These are phyloP conservation scores for Vicia villosa DNA, from an alignment of 306 rosid genomes.

Conservation along the genomic window DNA sequence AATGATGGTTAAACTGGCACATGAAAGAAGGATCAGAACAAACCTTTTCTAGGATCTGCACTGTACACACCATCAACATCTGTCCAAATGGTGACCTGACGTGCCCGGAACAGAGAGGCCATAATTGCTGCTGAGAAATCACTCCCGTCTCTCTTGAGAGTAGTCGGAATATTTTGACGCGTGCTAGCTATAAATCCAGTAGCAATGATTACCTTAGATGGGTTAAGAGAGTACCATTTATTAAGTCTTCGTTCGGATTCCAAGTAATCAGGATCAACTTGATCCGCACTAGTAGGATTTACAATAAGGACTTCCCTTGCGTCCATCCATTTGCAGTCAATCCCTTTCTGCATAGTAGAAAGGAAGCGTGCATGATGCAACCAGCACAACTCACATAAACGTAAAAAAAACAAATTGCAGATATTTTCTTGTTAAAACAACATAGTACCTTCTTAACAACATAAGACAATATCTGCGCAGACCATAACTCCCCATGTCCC, in stretches of 20 bases:
- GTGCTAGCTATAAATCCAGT: slow-evolving; percentile 97
- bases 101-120: slow-evolving; percentile 71
- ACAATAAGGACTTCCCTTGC: slow-evolving; percentile 92
- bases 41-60: slow-evolving; percentile 98
- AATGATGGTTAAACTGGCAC: slow-evolving; percentile 21
- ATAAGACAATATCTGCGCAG: slow-evolving; percentile 74
- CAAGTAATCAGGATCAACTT: slow-evolving; percentile 79
- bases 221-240: slow-evolving; percentile 72
- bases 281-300: slow-evolving; percentile 72
- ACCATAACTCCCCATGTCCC: slow-evolving; percentile 94
- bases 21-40: slow-evolving; percentile 33
- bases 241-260: slow-evolving; percentile 59
- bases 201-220: slow-evolving; percentile 65
- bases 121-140: slow-evolving; percentile 98
- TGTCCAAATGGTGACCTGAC: slow-evolving; percentile 96
- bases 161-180: slow-evolving; percentile 75
- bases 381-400: slow-evolving; percentile 24
- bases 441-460: slow-evolving; percentile 62
- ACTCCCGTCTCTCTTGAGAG: slow-evolving; percentile 98
- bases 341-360: slow-evolving; percentile 59
- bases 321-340: slow-evolving; percentile 87
- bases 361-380: slow-evolving; percentile 21
- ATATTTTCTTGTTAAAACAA: slow-evolving; percentile 12
- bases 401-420: background rate
- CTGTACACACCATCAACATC: slow-evolving; percentile 98